Evolutionary conservation across 139 green algal species (phyloP).

Genomic region (Chlamydomonas eustigma): DNA sequence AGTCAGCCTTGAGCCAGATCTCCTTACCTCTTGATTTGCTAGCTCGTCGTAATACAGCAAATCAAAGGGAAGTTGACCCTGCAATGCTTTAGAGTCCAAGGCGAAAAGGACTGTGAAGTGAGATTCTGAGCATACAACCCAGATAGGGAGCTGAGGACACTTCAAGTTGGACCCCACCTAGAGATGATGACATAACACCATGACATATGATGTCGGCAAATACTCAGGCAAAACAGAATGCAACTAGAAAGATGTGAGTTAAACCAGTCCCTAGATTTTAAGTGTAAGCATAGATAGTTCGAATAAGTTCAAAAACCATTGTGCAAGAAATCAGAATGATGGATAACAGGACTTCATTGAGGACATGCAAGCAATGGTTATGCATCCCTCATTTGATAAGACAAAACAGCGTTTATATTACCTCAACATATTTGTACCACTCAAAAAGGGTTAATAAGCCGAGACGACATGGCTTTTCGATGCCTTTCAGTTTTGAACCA

Average conservation of each 20-base stretch:
- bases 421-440: conserved; percentile 57
- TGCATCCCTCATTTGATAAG: no score
- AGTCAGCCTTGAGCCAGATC: no score
- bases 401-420: no score
- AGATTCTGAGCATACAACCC: conserved; percentile 69
- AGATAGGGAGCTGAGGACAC: conserved; percentile 53
- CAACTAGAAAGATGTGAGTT: no score
- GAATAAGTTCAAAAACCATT: no score
- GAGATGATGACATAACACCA: no score
- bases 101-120: conserved; percentile 69
- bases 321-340: no score
- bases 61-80: conserved; percentile 34
- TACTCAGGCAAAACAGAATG: no score
- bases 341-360: no score
- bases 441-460: conserved; percentile 68
- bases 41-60: conserved; percentile 62
- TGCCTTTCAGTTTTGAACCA: conserved; percentile 38
- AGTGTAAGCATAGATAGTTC: no score
- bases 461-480: conserved; percentile 29
- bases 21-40: conserved; percentile 41
- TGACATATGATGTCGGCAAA: no score
- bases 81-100: not conserved
- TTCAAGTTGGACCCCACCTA: conserved; percentile 58
- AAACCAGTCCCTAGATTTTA: no score
- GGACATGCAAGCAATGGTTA: not conserved